A percentile compares a stretch with the other conserved stretches of the same genome.
These are phyloP conservation scores for Cladophialophora chaetospira DNA, from an alignment of 2,329 filamentous ascomycete genomes.

Conservation along the genomic window DNA sequence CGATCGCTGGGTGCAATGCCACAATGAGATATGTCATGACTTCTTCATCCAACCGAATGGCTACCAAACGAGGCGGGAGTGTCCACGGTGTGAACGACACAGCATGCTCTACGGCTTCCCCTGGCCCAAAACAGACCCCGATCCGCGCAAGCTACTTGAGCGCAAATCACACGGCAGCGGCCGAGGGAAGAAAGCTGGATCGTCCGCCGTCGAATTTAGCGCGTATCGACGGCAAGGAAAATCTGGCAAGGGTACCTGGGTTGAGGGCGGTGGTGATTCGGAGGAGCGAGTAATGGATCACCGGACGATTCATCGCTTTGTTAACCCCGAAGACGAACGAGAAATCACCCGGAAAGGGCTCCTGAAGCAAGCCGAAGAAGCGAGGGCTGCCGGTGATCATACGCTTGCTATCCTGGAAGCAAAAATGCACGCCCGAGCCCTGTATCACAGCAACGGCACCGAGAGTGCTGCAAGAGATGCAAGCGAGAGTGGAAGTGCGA, in stretches of 20 bases:
- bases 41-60: slow-evolving; percentile 87
- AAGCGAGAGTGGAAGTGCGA: slow-evolving; percentile 24
- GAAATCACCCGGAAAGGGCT: slow-evolving; percentile 35
- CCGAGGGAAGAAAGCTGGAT: slow-evolving; percentile 22
- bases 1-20: slow-evolving; percentile 84
- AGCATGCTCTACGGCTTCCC: slow-evolving; percentile 92
- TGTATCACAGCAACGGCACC: slow-evolving; percentile 6
- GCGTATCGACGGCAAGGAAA: slow-evolving; percentile 32
- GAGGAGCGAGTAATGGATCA: slow-evolving; percentile 81
- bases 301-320: slow-evolving; percentile 80
- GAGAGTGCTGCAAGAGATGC: slow-evolving; percentile 23
- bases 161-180: slow-evolving; percentile 21
- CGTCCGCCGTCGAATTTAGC: slow-evolving; percentile 23
- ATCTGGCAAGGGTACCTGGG: slow-evolving; percentile 34
- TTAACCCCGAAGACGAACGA: slow-evolving; percentile 69
- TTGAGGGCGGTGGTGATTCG: slow-evolving; percentile 54
- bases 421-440: slow-evolving; percentile 21
- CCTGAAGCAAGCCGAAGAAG: slow-evolving; percentile 30
- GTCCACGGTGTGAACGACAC: slow-evolving; percentile 90
- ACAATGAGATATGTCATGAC: slow-evolving; percentile 66
- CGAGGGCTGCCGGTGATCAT: slow-evolving; percentile 29
- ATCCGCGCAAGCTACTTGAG: slow-evolving; percentile 40
- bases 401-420: slow-evolving; percentile 21
- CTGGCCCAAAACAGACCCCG: slow-evolving; percentile 92
- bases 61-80: slow-evolving; percentile 81